phyloP scores from a whole-genome alignment of 495 filamentous ascomycete genomes.

The Penicillium cataractarum region DNA sequence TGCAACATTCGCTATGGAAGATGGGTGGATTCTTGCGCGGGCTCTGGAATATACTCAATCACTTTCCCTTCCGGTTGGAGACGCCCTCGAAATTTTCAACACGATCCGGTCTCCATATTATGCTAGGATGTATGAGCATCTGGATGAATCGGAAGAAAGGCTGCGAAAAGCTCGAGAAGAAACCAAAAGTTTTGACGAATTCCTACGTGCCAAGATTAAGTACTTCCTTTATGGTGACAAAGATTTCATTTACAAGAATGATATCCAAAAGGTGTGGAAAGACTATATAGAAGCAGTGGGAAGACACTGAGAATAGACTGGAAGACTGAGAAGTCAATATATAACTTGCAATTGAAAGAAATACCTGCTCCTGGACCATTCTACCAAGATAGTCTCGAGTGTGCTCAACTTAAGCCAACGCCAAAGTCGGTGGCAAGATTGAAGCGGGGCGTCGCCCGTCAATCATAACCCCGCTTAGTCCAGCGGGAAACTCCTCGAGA shows the following conservation, averaged over 20 bases:
- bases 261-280: slow-evolving; percentile 47
- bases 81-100: slow-evolving; percentile 47
- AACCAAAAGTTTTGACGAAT: slow-evolving; percentile 32
- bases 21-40: slow-evolving; percentile 51
- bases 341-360: not conserved
- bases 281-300: slow-evolving; percentile 13
- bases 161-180: slow-evolving; percentile 24
- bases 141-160: slow-evolving; percentile 30
- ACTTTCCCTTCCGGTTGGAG: slow-evolving; percentile 22
- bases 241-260: slow-evolving; percentile 50
- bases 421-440: not conserved
- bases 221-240: slow-evolving; percentile 28
- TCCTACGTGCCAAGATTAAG: slow-evolving; percentile 36
- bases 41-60: slow-evolving; percentile 36
- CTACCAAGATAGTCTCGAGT: not conserved
- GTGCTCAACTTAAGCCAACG: not conserved
- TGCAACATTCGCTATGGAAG: slow-evolving; percentile 55
- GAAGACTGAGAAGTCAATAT: too few species aligned
- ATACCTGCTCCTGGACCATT: not conserved
- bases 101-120: slow-evolving; percentile 51
- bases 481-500: not conserved
- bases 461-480: not conserved
- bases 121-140: slow-evolving; percentile 35
- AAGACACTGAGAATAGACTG: not conserved
- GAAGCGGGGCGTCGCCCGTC: not conserved